Evolutionary conservation across 495 filamentous ascomycete species (phyloP).

Genomic region (Penicillium tannophilum): DNA sequence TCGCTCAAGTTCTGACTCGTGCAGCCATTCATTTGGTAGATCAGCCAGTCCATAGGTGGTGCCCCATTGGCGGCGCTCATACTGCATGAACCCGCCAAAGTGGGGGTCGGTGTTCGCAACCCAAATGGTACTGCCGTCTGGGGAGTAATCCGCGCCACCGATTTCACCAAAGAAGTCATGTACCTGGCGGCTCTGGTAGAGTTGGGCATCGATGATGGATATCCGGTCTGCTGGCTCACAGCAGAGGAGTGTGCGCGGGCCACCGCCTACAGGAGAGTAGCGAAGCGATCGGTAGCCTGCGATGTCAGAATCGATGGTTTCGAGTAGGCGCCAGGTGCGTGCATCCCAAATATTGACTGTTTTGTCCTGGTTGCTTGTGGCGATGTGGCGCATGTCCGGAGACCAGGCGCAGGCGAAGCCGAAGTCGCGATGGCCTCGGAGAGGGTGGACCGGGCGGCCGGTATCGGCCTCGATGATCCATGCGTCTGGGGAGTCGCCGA

Average conservation of each 20-base stretch:
- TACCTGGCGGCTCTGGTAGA: constrained; percentile 67
- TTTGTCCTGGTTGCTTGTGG: constrained; percentile 89
- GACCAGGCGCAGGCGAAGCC: constrained; percentile 93
- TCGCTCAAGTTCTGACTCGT: constrained; percentile 35
- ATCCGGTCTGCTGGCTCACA: constrained; percentile 86
- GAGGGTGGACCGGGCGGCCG: constrained; percentile 54
- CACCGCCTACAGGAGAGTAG: constrained; percentile 79
- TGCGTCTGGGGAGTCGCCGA: constrained; percentile 63
- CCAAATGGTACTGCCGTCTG: constrained; percentile 70
- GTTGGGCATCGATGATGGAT: constrained; percentile 72
- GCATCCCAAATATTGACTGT: constrained; percentile 85
- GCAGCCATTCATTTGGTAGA: constrained; percentile 41
- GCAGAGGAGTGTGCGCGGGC: constrained; percentile 71
- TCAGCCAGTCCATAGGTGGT: constrained; percentile 32
- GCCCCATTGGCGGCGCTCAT: constrained; percentile 60
- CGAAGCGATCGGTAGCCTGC: constrained; percentile 75
- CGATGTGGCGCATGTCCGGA: constrained; percentile 82
- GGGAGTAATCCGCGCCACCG: constrained; percentile 72
- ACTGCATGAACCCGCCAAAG: constrained; percentile 80
- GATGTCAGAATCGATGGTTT: constrained; percentile 71
- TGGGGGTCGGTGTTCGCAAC: constrained; percentile 73
- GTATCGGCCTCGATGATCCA: constrained; percentile 66
- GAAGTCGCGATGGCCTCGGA: constrained; percentile 75
- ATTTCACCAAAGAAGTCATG: constrained; percentile 87
- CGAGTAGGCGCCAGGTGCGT: constrained; percentile 66